Evolutionary conservation across 768 basidiomycete species (phyloP).

Genomic region (Agaricus sinodeliciosus): DNA sequence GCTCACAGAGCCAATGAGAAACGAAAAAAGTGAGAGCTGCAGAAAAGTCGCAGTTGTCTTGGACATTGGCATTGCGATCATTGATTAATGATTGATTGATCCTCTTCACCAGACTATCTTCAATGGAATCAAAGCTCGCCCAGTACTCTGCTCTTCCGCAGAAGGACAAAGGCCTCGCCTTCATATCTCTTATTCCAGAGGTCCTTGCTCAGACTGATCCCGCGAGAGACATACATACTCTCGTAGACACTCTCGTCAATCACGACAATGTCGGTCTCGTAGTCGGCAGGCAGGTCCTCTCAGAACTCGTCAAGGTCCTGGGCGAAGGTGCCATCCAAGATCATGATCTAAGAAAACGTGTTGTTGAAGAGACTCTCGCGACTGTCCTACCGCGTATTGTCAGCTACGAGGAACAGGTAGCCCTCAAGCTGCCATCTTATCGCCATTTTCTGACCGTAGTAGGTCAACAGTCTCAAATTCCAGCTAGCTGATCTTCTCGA

Average conservation of each 20-base stretch:
- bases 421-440: conserved; percentile 15
- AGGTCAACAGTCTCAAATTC: conserved; percentile 82
- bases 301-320: conserved; percentile 73
- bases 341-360: conserved; percentile 54
- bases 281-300: conserved; percentile 81
- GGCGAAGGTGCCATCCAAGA: conserved; percentile 48
- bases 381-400: conserved; percentile 74
- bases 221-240: conserved; percentile 52
- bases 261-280: conserved; percentile 80
- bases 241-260: conserved; percentile 79
- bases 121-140: conserved; percentile 62
- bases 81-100: conserved; percentile 1
- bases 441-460: conserved; percentile 8
- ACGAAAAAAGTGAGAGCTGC: neutral
- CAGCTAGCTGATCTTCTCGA: conserved; percentile 91
- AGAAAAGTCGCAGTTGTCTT: neutral
- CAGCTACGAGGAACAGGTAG: conserved; percentile 93
- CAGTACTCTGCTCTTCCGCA: conserved; percentile 62
- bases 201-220: conserved; percentile 46
- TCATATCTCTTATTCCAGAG: conserved; percentile 60
- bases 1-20: conserved; percentile 1
- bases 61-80: neutral
- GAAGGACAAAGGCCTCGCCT: conserved; percentile 81
- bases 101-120: neutral
- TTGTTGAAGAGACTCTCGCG: conserved; percentile 70